Evolutionary conservation across 805 yeast genomes (phyloP), one percentile per base, ranked within the genome.

Genomic region (Lipomyces sp.): DNA sequence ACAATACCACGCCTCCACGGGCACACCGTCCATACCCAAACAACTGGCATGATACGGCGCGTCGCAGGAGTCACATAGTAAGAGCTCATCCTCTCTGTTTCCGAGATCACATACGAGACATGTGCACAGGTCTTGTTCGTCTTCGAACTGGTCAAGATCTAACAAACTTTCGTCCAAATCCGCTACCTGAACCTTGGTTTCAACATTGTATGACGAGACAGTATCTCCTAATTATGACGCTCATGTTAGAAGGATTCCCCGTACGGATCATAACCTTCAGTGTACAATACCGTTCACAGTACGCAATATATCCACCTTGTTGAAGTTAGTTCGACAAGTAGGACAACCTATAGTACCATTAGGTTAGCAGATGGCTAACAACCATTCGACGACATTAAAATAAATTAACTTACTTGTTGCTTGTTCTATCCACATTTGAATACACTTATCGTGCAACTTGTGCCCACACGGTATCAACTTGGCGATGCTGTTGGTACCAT

Each of bases 361-460:
- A 42, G 7, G 48, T 42, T 42, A 15, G 3, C 4, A 15, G n/a
- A 18, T 42, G 24, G 7, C 4, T 5, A 42, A 42, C 48, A n/a
- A 42, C 7, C 10, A 3, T 1, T 8, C n/a, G 48, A 11, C n/a
- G 15, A 42, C 24, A 42, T 6, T 15, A 42, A 42, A 15, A 42
- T 11, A 33, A 6, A 33, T 32, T 30, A 50, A 66, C 75, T 55
- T 64, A 69, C 76, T 80, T 73, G 84, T 85, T 32, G 88, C 84
- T 51, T 83, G 80, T 50, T 79, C 75, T 29, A 84, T 76, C 93
- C 93, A 89, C 35, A 81, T 79, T 45, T 80, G 71, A 48, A 88
- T 81, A 71, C 93, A 89, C 15, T 77, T 72, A 2, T 82, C 78
- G 74, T 89, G 93, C 72, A 85, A 87, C 62, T 72, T 73, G 74